phyloP scores from a whole-genome alignment of 768 basidiomycete species.

The Rhodotorula kratochvilovae region DNA sequence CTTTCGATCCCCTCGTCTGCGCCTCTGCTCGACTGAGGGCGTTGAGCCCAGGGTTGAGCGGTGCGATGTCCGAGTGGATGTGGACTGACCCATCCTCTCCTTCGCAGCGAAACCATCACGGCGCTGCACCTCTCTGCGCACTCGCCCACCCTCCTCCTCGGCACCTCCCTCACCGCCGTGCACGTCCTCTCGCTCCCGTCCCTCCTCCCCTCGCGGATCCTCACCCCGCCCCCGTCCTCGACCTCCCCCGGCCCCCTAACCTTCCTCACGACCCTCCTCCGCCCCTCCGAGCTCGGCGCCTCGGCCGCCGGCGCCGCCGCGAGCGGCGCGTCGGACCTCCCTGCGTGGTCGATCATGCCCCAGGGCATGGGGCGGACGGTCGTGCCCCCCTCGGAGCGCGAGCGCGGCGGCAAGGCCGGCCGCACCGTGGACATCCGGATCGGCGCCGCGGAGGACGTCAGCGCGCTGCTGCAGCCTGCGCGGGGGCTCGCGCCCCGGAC shows the following conservation, averaged over 20 bases:
- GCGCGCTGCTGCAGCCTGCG: constrained; percentile 10
- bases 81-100: neutral
- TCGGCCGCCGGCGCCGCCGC: constrained; percentile 17
- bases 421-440: constrained; percentile 44
- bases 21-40: too few species aligned
- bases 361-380: constrained; percentile 16
- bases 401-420: constrained; percentile 43
- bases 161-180: constrained; percentile 65
- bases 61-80: too few species aligned
- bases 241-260: constrained; percentile 64
- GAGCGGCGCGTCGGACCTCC: constrained; percentile 15
- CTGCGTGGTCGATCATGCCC: constrained; percentile 46
- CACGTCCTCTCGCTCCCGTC: constrained; percentile 83
- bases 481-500: neutral
- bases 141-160: constrained; percentile 71
- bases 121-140: constrained; percentile 71
- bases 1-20: neutral
- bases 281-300: constrained; percentile 69
- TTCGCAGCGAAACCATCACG: constrained; percentile 64
- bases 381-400: constrained; percentile 46
- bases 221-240: constrained; percentile 53
- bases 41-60: too few species aligned
- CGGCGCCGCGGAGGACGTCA: constrained; percentile 3
- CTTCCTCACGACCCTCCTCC: constrained; percentile 69
- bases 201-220: constrained; percentile 78